Evolutionary conservation across 495 filamentous ascomycete species (phyloP).

Genomic region (Achaetomiella virescens): DNA sequence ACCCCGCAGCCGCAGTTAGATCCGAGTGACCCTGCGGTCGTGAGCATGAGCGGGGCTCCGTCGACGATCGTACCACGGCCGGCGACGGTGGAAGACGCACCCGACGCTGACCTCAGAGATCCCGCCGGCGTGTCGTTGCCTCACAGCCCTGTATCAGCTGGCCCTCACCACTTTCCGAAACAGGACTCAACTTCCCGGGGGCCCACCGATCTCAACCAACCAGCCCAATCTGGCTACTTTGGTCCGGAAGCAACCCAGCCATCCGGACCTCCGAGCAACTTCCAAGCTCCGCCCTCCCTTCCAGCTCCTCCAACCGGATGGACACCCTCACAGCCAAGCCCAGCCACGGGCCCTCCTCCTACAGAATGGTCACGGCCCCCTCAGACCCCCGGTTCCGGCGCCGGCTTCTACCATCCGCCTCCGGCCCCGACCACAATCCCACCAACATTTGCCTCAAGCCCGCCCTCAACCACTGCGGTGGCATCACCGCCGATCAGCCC

Average conservation of each 20-base stretch:
- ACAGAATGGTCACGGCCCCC: constrained; percentile 17
- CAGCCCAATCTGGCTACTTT: constrained; percentile 25
- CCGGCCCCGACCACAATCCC: constrained; percentile 16
- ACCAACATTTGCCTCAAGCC: constrained; percentile 25
- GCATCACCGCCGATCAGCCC: constrained; percentile 24
- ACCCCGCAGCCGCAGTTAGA: constrained; percentile 46
- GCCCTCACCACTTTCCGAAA: constrained; percentile 38
- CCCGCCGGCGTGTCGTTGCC: constrained; percentile 33
- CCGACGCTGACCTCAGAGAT: constrained; percentile 40
- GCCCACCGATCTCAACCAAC: constrained; percentile 24
- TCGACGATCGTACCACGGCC: constrained; percentile 41
- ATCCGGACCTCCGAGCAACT: constrained; percentile 12
- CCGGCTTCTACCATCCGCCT: constrained; percentile 15
- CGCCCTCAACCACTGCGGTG: constrained; percentile 23
- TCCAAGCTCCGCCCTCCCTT: constrained; percentile 17
- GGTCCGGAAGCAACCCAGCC: constrained; percentile 22
- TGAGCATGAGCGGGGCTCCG: constrained; percentile 38
- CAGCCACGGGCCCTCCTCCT: constrained; percentile 19
- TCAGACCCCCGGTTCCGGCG: not conserved
- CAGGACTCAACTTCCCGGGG: constrained; percentile 25
- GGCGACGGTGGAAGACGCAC: constrained; percentile 50
- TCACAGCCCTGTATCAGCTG: constrained; percentile 32
- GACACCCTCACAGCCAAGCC: constrained; percentile 17
- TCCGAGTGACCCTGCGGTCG: constrained; percentile 57
- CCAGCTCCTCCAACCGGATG: constrained; percentile 16